Evolutionary conservation across 73 alveolate species (phyloP).

Genomic region (Symbiodinium natans): DNA sequence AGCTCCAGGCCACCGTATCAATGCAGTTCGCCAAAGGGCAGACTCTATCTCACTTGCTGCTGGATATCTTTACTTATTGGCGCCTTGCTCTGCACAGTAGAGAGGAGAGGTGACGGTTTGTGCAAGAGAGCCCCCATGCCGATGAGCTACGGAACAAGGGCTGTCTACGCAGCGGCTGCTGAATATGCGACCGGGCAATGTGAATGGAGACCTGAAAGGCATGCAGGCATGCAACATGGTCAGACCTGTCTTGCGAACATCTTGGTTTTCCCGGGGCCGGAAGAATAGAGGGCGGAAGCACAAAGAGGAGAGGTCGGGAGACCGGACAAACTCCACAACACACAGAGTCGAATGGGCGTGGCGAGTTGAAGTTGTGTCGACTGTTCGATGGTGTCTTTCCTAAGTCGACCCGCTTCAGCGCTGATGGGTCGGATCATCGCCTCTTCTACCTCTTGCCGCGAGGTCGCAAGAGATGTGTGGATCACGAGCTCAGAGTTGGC

Average conservation of each 20-base stretch:
- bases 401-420: slow-evolving; percentile 84
- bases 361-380: too few relatives aligned
- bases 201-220: too few relatives aligned
- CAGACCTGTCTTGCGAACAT: too few relatives aligned
- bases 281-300: too few relatives aligned
- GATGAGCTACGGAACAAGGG: neutral
- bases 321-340: too few relatives aligned
- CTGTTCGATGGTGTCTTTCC: neutral
- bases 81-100: neutral
- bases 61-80: slow-evolving; percentile 68
- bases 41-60: slow-evolving; percentile 25
- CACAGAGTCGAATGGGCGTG: too few relatives aligned
- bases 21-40: slow-evolving; percentile 58
- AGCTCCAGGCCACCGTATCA: slow-evolving; percentile 33
- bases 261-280: too few relatives aligned
- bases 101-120: too few relatives aligned
- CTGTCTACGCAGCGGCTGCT: slow-evolving; percentile 56
- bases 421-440: slow-evolving; percentile 83
- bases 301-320: too few relatives aligned
- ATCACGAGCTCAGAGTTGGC: too few relatives aligned
- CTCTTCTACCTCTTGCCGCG: slow-evolving; percentile 53
- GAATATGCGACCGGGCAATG: slow-evolving; percentile 53
- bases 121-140: neutral
- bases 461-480: too few relatives aligned
- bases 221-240: too few relatives aligned